Evolutionary conservation across 257 asterid genomes (phyloP), one percentile per base, ranked within the genome.

Genomic region (Ophiorrhiza pumila): DNA sequence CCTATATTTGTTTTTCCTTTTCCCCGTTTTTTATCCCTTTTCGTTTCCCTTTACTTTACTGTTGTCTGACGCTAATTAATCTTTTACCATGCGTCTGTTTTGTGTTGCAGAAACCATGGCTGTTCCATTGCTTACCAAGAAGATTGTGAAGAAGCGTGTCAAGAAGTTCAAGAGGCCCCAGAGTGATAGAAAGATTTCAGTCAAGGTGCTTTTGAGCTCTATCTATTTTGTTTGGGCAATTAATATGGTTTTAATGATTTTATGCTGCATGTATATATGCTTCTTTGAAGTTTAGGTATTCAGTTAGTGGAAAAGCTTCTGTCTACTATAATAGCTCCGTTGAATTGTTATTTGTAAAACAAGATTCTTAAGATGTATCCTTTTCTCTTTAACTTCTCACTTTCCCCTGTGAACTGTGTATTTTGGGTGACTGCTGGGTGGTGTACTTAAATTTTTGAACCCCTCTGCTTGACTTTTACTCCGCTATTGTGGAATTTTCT

Each of bases 151-250:
- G 82, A 84, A 84, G 79, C 82, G 86, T 25, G 82, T 77, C 77
- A 84, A 84, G 85, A 68, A 81, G 71, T 84, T 84, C 77, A 84
- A 81, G 82, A 81, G 88, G 81, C 84, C 85, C 57, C 85, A 84
- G 41, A 79, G 85, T 71, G 88, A 84, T 47, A 65, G 88, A 64
- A 78, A 76, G 34, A 75, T 79, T 71, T 81, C 83, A 53, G 81
- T 87, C 55, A 85, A 87, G 85, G 92, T 87, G 29, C 0, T 20
- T 45, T 65, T 7, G 7, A 27, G 3, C 60, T 66, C 60, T 35
- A 27, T 56, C 20, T 59, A 49, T 20, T 45, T 62, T 49, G n/a
- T 74, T 53, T 56, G 35, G 35, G 12, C 35, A 29, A 66, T 65
- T 20, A 17, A 29, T 31, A 29, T 22, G 34, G 18, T 9, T 59